Evolutionary conservation across 177 flowering plant species (phyloP), one percentile per base, ranked within the genome.

Genomic region (Vitis hybrid): DNA sequence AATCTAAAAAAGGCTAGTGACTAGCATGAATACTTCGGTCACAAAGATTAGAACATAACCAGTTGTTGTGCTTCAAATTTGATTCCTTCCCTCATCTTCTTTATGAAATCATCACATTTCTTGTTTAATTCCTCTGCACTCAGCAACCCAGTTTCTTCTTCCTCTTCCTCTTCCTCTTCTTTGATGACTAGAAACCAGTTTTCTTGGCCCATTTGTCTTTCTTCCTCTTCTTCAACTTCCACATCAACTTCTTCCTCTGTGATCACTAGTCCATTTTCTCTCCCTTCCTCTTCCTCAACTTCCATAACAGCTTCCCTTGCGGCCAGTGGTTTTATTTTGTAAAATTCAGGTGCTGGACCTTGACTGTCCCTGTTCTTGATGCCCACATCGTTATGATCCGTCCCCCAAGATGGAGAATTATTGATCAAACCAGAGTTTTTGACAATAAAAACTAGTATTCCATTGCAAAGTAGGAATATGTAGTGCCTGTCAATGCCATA

Each of bases 61-160:
- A 34, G 68, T 17, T 72, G 62, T 57, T 50, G 66, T n/a, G 75
- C 77, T 65, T 78, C 82, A 68, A 77, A 54, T 71, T 70, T 72
- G 56, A 85, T 73, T 61, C 30, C 80, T 55, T 70, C 74, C 56
- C 72, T 86, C 85, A 84, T 76, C 73, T 63, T 82, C 75, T 72
- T 86, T 13, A 86, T 86, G 55, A 86, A 86, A 13, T 86, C 87
- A 7, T 86, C 89, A 64, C 83, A 80, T 66, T 82, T 86, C 77
- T 68, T 74, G 75, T 86, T 82, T 39, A 84, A 67, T 54, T 84
- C 89, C 56, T 86, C 87, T 49, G 56, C 54, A 62, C 76, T 84
- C 48, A 74, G 50, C 72, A 13, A 67, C 63, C 52, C 72, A 67
- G 1, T 11, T 49, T 4, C 17, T 21, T 51, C 64, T 23, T 69